These are phyloP conservation scores for Prunus yedoensis DNA, from an alignment of 331 rosid species.

Conservation along the genomic window DNA sequence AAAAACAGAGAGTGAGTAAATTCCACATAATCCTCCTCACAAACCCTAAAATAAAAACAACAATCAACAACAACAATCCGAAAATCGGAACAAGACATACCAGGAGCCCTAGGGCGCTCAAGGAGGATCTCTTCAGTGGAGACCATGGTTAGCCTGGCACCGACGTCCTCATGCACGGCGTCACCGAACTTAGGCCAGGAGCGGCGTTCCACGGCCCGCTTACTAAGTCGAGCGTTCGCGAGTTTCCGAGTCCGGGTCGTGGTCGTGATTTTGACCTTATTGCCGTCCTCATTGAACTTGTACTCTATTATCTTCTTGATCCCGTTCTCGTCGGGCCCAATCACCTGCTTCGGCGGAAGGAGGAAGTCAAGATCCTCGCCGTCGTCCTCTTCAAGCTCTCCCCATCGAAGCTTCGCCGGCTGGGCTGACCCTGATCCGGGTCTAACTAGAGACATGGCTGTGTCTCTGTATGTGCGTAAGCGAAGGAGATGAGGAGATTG, in stretches of 20 bases:
- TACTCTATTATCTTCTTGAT: slow-evolving; percentile 74
- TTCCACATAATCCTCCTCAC: not conserved
- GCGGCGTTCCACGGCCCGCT: slow-evolving; percentile 81
- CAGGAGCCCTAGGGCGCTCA: slow-evolving; percentile 87
- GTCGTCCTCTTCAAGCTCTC: slow-evolving; percentile 87
- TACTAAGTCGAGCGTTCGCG: slow-evolving; percentile 83
- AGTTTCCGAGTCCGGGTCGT: slow-evolving; percentile 75
- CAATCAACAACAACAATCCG: not conserved
- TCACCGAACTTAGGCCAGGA: slow-evolving; percentile 93
- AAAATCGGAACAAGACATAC: slow-evolving; percentile 31
- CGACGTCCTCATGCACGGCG: slow-evolving; percentile 82
- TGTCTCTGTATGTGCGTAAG: not conserved
- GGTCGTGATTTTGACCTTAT: slow-evolving; percentile 75
- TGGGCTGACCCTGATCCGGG: slow-evolving; percentile 26
- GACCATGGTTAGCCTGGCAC: slow-evolving; percentile 80
- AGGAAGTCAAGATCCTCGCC: slow-evolving; percentile 79
- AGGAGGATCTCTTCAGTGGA: slow-evolving; percentile 92
- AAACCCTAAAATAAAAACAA: not conserved
- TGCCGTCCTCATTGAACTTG: slow-evolving; percentile 77
- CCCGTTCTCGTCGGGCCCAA: slow-evolving; percentile 80
- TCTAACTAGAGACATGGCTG: slow-evolving; percentile 23
- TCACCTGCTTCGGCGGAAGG: slow-evolving; percentile 74
- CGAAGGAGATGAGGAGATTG: not conserved
- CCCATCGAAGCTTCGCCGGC: slow-evolving; percentile 68
- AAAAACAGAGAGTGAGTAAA: not conserved